phyloP scores from a whole-genome alignment of 768 basidiomycete genomes.

The Pholiota microspora region DNA sequence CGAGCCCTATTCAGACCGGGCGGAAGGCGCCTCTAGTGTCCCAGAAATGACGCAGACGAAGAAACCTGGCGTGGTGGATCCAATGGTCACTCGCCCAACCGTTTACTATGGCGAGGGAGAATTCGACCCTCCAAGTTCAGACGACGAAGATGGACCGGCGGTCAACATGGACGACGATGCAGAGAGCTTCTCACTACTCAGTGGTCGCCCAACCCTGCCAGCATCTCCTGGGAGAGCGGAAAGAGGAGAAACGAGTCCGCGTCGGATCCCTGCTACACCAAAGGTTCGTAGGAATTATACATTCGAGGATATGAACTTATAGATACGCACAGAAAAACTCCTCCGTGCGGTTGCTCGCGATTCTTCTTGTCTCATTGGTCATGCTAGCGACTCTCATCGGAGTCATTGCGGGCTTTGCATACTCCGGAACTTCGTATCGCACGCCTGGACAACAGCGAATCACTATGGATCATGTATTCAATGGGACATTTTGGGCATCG shows the following conservation, averaged over 20 bases:
- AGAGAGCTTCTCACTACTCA: constrained; percentile 20
- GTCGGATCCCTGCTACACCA: constrained; percentile 12
- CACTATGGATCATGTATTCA: constrained; percentile 89
- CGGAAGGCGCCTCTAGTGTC: constrained; percentile 12
- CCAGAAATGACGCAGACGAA: constrained; percentile 24
- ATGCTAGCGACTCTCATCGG: constrained; percentile 67
- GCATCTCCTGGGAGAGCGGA: constrained; percentile 28
- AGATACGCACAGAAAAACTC: constrained; percentile 38
- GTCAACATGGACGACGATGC: constrained; percentile 20
- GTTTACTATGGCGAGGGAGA: constrained; percentile 74
- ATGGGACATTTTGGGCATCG: constrained; percentile 74
- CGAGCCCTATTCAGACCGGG: constrained; percentile 11
- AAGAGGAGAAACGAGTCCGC: constrained; percentile 24
- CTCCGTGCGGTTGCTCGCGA: constrained; percentile 60
- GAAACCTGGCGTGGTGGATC: constrained; percentile 19
- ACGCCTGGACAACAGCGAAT: constrained; percentile 60
- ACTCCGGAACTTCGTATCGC: constrained; percentile 53
- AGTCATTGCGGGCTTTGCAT: constrained; percentile 72
- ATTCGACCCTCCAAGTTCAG: constrained; percentile 79
- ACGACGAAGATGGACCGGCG: constrained; percentile 49
- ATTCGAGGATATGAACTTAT: neutral
- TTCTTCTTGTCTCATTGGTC: constrained; percentile 59
- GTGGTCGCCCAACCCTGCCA: constrained; percentile 15
- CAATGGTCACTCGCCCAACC: constrained; percentile 21
- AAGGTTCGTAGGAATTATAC: constrained; percentile 11